Conservation (phyloP, 2,329 filamentous ascomycete species). For the Tolypocladium ovalisporum region DNA sequence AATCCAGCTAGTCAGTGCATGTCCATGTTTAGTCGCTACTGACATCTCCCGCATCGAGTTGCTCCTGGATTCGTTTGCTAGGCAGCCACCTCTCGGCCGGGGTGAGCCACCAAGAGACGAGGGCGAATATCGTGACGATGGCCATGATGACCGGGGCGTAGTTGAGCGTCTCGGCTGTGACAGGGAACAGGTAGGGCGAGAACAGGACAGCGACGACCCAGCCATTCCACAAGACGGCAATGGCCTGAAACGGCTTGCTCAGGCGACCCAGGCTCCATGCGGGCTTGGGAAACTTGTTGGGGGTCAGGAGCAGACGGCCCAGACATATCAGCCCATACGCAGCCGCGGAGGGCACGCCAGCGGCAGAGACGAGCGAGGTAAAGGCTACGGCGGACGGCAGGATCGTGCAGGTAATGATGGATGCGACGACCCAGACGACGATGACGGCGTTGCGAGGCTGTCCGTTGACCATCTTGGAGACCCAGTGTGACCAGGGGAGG, state of each 20-base stretch:
- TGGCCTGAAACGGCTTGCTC: slow-evolving; percentile 35
- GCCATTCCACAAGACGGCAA: slow-evolving; percentile 36
- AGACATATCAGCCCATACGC: slow-evolving; percentile 41
- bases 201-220: slow-evolving; percentile 38
- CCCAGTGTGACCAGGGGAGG: slow-evolving; percentile 47
- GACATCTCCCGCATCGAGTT: not conserved
- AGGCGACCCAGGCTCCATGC: slow-evolving; percentile 31
- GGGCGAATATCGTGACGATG: slow-evolving; percentile 27
- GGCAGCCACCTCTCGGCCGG: not conserved
- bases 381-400: slow-evolving; percentile 43
- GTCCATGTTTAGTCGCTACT: not conserved
- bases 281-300: slow-evolving; percentile 28
- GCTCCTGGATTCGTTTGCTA: not conserved
- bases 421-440: slow-evolving; percentile 43
- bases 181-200: slow-evolving; percentile 33
- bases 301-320: slow-evolving; percentile 33
- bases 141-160: slow-evolving; percentile 42
- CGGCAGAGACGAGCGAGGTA: slow-evolving; percentile 41
- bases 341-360: slow-evolving; percentile 39
- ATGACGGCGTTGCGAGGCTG: slow-evolving; percentile 50
- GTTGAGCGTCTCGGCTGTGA: slow-evolving; percentile 29
- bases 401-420: slow-evolving; percentile 47
- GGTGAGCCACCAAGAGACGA: slow-evolving; percentile 11
- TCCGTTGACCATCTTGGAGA: slow-evolving; percentile 40
- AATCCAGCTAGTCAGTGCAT: not conserved